Base-by-base conservation (phyloP, 2,329 filamentous ascomycete species). In the Colletotrichum simmondsii region DNA sequence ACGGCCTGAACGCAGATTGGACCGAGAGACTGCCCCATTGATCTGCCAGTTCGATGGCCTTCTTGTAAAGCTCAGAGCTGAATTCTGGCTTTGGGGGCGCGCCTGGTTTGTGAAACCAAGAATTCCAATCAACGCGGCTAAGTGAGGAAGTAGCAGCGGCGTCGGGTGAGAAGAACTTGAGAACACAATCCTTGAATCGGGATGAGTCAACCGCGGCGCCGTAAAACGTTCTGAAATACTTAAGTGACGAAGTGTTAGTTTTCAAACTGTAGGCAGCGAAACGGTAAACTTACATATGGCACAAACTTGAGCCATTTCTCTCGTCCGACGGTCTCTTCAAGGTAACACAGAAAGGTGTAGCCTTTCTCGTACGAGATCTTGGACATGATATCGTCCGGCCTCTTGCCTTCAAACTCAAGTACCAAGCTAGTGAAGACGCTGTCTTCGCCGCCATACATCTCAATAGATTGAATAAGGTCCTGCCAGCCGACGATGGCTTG, bases 351-450 rank as follows among this genome's bases (percentile, higher is more conserved):
- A 19, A 69, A 69, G 2, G 67, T 69, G 37, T 69, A 64, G 5
- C 67, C 67, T 12, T 69, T 69, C 22, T 69, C 67, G 35, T 64
- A 69, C 4, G 66, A 58, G 5, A 69, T 69, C n/a, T 69, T 69
- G 12, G 67, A 69, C 67, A 69, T 64, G 26, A 69, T 14, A 28
- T 69, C 67, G 19, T 69, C 67, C 12, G 67, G 67, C 10, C 67
- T 32, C 16, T 59, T 64, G 5, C 59, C 67, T 1, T 69, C 35
- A 3, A 69, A 64, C 12, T 69, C 30, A 14, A 69, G 60, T 12
- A 69, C 60, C 4, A 69, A 30, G 28, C 60, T 69, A 19, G 59
- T 69, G 53, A 58, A 58, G 3, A 58, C 26, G 28, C 67, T 69
- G 14, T 53, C 53, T 28, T 52, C 35, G 7, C 67, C 67, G 14